A percentile compares a stretch with the other conserved stretches of the same genome.
phyloP scores from a whole-genome alignment of 306 rosid species.

The Glycyrrhiza uralensis region DNA sequence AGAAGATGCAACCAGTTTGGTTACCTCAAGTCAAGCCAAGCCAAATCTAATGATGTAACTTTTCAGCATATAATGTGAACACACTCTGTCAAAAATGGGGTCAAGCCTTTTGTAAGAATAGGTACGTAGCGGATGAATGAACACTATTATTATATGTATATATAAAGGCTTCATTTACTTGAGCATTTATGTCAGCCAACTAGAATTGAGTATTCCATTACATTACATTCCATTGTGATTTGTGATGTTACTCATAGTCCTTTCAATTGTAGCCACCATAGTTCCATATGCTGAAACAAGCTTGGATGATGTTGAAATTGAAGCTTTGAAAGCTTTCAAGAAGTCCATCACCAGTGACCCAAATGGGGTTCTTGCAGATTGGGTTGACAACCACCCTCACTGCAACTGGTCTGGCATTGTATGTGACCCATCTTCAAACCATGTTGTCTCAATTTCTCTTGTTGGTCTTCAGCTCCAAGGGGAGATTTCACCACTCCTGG shows the following conservation, averaged over 20 bases:
- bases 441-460: slow-evolving; percentile 55
- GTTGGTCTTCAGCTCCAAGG: slow-evolving; percentile 57
- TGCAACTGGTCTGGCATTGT: slow-evolving; percentile 81
- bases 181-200: background rate
- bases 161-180: slow-evolving; percentile 25
- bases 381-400: slow-evolving; percentile 47
- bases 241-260: slow-evolving; percentile 37
- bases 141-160: background rate
- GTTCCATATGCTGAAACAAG: slow-evolving; percentile 38
- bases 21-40: background rate
- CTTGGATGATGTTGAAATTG: slow-evolving; percentile 48
- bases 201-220: background rate
- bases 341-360: slow-evolving; percentile 53
- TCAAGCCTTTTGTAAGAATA: background rate
- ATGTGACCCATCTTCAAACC: slow-evolving; percentile 50
- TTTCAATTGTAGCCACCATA: slow-evolving; percentile 19
- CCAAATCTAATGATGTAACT: background rate
- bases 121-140: background rate
- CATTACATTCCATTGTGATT: no score
- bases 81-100: background rate
- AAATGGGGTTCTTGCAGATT: slow-evolving; percentile 47
- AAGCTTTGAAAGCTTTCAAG: slow-evolving; percentile 70
- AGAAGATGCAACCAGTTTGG: slow-evolving; percentile 11
- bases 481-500: slow-evolving; percentile 66
- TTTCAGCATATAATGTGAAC: slow-evolving; percentile 4